These are phyloP conservation scores for Lactarius indigo DNA, from an alignment of 768 basidiomycete species.

Conservation along the genomic window DNA sequence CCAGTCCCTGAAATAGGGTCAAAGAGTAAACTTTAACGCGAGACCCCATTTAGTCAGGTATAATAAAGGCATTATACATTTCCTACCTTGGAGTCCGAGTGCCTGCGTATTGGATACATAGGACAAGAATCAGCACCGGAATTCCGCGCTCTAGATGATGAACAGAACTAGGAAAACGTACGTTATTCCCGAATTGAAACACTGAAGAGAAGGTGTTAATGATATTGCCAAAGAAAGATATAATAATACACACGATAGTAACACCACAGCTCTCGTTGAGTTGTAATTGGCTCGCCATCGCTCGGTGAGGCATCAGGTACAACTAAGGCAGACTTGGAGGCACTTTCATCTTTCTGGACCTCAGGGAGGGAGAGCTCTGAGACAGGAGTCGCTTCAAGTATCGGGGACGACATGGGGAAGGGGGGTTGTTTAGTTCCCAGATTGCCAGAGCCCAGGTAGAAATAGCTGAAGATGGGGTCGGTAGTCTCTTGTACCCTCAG, in stretches of 20 bases:
- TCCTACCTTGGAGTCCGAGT: conserved; percentile 49
- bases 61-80: not conserved
- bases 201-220: conserved; percentile 40
- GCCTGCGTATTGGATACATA: conserved; percentile 40
- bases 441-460: not conserved
- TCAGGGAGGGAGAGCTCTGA: not conserved
- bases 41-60: not conserved
- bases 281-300: conserved; percentile 62
- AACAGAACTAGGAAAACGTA: conserved; percentile 31
- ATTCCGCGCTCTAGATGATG: not conserved
- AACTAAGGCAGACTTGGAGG: not conserved
- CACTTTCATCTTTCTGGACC: not conserved
- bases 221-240: not conserved
- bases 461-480: not conserved
- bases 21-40: conserved; percentile 47
- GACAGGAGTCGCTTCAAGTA: not conserved
- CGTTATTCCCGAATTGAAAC: conserved; percentile 80
- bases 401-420: not conserved
- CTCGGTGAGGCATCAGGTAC: conserved; percentile 25
- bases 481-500: not conserved
- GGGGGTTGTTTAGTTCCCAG: too few relatives aligned
- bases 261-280: conserved; percentile 70
- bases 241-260: conserved; percentile 57
- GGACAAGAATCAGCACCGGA: conserved; percentile 21
- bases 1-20: conserved; percentile 70